Base-by-base conservation (phyloP, 2,329 filamentous ascomycete species). In the Diplocarpon mali region DNA sequence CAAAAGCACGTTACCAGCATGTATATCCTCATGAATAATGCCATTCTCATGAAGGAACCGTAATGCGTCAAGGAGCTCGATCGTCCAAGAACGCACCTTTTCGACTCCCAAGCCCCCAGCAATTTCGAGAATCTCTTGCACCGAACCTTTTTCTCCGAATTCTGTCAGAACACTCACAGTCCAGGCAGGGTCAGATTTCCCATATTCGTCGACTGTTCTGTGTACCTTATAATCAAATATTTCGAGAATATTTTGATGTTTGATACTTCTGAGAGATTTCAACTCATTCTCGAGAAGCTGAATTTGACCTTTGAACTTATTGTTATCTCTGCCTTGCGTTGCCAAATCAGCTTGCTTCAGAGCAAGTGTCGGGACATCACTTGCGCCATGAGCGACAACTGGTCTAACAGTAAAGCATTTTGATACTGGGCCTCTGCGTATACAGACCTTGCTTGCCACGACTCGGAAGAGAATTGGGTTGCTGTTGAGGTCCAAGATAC, bases 41-140 rank as follows among this genome's bases (percentile, higher is more conserved):
- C 87, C 87, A 59, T 85, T 81, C 52, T 83, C 82, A 64, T 96
- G 90, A 42, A 94, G 77, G 61, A 83, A 94, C 47, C 87, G 84
- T 24, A 98, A 69, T 0, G 83, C 92, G 65, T 95, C 87, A 20
- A 98, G 74, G 14, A 98, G 71, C 57, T 95, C 87, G 47, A 89
- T 79, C n/a, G 87, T 92, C 83, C 88, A 96, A 17, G 85, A 80
- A 42, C 88, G 82, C 36, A 89, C 80, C 60, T 82, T 89, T 51
- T 77, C 76, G 41, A 85, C 75, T 35, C 83, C 76, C 40, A 95
- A 68, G 27, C 75, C 75, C 4, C 84, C 86, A 35, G 87, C 78
- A 48, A 90, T 75, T 45, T 90, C 83, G 27, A 98, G 70, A 15
- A 93, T 70, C 56, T 95, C 87, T 24, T 82, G 77, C 12, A 98